Conservation (phyloP, 228 moss, liverwort and hornwort species). For the Sphagnum fallax region DNA sequence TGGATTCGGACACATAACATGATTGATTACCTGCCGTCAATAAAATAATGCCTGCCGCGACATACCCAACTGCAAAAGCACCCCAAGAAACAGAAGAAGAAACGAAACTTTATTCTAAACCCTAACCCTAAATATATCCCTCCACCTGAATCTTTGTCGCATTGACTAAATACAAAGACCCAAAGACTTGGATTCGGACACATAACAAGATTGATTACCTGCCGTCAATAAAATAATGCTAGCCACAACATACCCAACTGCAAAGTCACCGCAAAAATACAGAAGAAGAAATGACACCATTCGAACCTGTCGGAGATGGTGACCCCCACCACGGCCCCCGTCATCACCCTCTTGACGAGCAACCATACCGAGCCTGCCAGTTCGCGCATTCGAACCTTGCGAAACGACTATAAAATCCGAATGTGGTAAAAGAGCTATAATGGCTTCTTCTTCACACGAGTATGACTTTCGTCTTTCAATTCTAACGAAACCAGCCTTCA, state of each 20-base stretch:
- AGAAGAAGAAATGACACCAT: neutral
- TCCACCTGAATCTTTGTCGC: neutral
- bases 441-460: too few relatives aligned
- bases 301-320: slow-evolving; percentile 75
- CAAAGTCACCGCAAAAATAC: neutral
- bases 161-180: neutral
- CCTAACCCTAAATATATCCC: too few relatives aligned
- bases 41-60: neutral
- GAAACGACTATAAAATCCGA: too few relatives aligned
- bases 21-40: neutral
- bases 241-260: neutral
- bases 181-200: neutral
- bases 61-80: too few relatives aligned
- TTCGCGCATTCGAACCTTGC: neutral
- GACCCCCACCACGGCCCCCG: slow-evolving; percentile 81
- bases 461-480: too few relatives aligned
- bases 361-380: slow-evolving; percentile 41
- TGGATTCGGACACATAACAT: neutral
- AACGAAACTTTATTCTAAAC: too few relatives aligned
- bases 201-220: neutral
- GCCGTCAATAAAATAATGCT: neutral
- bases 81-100: too few relatives aligned
- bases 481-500: too few relatives aligned
- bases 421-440: too few relatives aligned
- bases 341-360: slow-evolving; percentile 45